These are phyloP conservation scores for Colletotrichum plurivorum DNA, from an alignment of 2,329 filamentous ascomycete species.

Conservation along the genomic window DNA sequence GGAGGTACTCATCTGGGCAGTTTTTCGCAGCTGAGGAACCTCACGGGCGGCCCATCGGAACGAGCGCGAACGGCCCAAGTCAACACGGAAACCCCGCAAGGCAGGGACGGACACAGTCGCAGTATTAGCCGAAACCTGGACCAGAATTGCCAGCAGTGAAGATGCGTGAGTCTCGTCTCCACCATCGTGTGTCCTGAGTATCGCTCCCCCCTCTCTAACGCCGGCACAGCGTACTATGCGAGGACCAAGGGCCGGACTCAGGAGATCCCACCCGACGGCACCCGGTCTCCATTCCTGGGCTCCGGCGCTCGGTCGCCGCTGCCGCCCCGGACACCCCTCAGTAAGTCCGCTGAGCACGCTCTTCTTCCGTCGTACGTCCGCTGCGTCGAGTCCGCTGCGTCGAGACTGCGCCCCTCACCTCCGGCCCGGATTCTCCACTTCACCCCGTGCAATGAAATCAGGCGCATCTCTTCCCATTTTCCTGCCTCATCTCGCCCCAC, in stretches of 20 bases:
- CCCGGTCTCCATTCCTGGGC: slow-evolving; percentile 28
- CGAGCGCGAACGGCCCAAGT: too few species aligned
- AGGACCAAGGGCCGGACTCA: slow-evolving; percentile 39
- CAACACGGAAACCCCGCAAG: too few species aligned
- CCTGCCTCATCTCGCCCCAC: too few species aligned
- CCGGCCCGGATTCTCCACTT: not conserved
- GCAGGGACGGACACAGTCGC: too few species aligned
- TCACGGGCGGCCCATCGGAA: too few species aligned
- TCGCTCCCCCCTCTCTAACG: slow-evolving; percentile 8
- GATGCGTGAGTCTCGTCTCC: slow-evolving; percentile 17
- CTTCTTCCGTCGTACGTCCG: slow-evolving; percentile 11
- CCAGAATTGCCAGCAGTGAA: not conserved
- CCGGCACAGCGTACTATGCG: slow-evolving; percentile 34
- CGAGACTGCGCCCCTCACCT: not conserved
- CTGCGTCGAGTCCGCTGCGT: not conserved
- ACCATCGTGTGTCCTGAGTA: not conserved
- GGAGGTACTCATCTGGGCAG: too few species aligned
- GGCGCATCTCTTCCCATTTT: not conserved
- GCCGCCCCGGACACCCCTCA: slow-evolving; percentile 31
- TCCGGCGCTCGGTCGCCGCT: slow-evolving; percentile 36
- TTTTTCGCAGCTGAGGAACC: too few species aligned
- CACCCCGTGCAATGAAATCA: not conserved
- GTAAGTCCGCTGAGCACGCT: slow-evolving; percentile 29
- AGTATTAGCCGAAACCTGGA: not conserved
- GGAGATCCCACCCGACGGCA: slow-evolving; percentile 38